phyloP scores from a whole-genome alignment of 805 yeast species.

The Teunomyces aglyptinius region DNA sequence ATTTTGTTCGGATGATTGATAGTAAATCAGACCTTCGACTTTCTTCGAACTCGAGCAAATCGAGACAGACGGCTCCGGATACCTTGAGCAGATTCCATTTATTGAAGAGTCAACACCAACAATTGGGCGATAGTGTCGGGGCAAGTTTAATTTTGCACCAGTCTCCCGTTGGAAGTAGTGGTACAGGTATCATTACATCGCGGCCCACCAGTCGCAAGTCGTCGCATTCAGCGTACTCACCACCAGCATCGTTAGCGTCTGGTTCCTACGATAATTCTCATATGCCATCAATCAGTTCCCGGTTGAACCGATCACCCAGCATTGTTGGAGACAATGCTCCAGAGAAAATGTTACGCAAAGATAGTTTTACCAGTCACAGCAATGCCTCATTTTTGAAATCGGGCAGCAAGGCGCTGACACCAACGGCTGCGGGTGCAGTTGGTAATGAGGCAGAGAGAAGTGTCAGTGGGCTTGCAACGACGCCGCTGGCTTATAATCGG shows the following conservation, averaged over 20 bases:
- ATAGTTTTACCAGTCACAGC: slow-evolving; percentile 6
- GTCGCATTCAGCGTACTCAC: slow-evolving; percentile 30
- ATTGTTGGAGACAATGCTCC: background rate
- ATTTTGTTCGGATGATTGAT: slow-evolving; percentile 71
- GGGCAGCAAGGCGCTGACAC: slow-evolving; percentile 14
- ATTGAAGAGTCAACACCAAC: slow-evolving; percentile 52
- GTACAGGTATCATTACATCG: slow-evolving; percentile 14
- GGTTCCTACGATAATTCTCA: slow-evolving; percentile 27
- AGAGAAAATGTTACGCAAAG: slow-evolving; percentile 3
- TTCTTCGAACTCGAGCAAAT: slow-evolving; percentile 11
- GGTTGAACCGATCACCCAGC: slow-evolving; percentile 22
- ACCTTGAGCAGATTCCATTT: slow-evolving; percentile 52
- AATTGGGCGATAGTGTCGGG: slow-evolving; percentile 53
- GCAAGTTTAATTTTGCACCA: slow-evolving; percentile 45
- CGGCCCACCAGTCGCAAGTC: slow-evolving; percentile 28
- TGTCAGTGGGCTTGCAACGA: slow-evolving; percentile 34
- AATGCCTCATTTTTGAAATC: slow-evolving; percentile 19
- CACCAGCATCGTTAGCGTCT: slow-evolving; percentile 22
- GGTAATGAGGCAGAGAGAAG: slow-evolving; percentile 14
- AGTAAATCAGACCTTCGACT: slow-evolving; percentile 53
- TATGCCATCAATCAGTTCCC: slow-evolving; percentile 33
- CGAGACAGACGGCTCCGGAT: slow-evolving; percentile 25
- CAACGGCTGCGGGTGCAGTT: slow-evolving; percentile 23
- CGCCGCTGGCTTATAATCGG: slow-evolving; percentile 28
- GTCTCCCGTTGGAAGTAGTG: slow-evolving; percentile 5